Evolutionary conservation across 2,329 filamentous ascomycete genomes (phyloP).

Genomic region (Alternaria sp.): DNA sequence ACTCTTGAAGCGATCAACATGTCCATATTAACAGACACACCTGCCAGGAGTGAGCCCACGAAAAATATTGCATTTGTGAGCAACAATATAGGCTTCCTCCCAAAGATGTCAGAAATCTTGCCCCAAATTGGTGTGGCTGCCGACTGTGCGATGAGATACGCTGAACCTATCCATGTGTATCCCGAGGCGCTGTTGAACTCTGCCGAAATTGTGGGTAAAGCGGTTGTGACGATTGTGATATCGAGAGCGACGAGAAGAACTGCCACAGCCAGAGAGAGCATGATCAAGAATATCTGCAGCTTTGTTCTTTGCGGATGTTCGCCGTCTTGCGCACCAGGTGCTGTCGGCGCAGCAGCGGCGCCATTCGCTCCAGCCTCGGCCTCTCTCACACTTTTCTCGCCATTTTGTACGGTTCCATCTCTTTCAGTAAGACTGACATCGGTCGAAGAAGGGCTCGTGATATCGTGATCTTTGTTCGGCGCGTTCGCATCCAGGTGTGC

Average conservation of each 20-base stretch:
- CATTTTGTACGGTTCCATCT: conserved; percentile 13
- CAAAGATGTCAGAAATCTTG: conserved; percentile 73
- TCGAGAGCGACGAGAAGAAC: conserved; percentile 69
- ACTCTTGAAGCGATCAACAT: conserved; percentile 71
- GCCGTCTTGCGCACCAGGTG: conserved; percentile 30
- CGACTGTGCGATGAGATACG: conserved; percentile 60
- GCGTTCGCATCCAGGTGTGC: conserved; percentile 7
- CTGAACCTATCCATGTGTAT: conserved; percentile 64
- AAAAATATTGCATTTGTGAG: conserved; percentile 70
- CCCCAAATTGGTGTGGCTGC: conserved; percentile 67
- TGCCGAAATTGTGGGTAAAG: conserved; percentile 67
- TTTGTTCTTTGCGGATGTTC: conserved; percentile 46
- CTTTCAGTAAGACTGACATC: conserved; percentile 21
- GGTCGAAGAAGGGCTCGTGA: conserved; percentile 27
- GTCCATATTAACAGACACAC: conserved; percentile 64
- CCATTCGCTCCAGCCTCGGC: conserved; percentile 12
- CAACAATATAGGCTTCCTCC: conserved; percentile 69
- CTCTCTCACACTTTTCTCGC: conserved; percentile 8
- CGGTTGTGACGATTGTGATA: conserved; percentile 70
- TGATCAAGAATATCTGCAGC: conserved; percentile 59
- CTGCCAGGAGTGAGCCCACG: conserved; percentile 68
- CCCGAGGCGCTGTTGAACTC: conserved; percentile 61
- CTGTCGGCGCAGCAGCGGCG: conserved; percentile 20
- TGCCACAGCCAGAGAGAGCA: conserved; percentile 61
- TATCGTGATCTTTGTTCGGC: conserved; percentile 23